A percentile compares a stretch with the other conserved stretches of the same genome.
Evolutionary conservation across 768 basidiomycete species (phyloP).

Genomic region (Filobasidium wieringae): DNA sequence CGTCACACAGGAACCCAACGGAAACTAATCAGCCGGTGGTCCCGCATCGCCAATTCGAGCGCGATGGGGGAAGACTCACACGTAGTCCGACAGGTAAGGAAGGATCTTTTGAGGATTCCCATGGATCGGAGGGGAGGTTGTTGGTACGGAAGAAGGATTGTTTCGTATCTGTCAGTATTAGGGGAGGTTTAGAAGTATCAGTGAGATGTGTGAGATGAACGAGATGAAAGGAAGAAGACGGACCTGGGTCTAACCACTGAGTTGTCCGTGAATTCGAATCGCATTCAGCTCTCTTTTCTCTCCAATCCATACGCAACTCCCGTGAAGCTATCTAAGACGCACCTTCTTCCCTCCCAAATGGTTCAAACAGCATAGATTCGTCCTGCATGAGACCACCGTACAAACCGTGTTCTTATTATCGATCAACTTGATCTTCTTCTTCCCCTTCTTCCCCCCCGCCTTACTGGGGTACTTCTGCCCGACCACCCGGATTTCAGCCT

Average conservation of each 20-base stretch:
- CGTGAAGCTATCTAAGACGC: no score
- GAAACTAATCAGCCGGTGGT: no score
- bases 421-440: neutral
- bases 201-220: neutral
- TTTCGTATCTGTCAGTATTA: neutral
- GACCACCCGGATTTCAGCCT: no score
- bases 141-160: slow-evolving; percentile 29
- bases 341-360: slow-evolving; percentile 73
- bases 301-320: no score
- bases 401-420: slow-evolving; percentile 12
- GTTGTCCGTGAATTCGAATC: no score
- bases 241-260: neutral
- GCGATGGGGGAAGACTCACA: no score
- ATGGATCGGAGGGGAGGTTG: neutral
- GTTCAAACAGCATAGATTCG: slow-evolving; percentile 75
- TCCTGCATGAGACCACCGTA: slow-evolving; percentile 46
- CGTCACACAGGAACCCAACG: no score
- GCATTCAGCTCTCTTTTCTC: no score
- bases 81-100: slow-evolving; percentile 28
- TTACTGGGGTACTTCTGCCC: no score
- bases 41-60: no score
- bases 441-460: slow-evolving; percentile 5
- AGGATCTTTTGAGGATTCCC: neutral
- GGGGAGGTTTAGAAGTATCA: neutral
- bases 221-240: slow-evolving; percentile 3